Percentiles rank a stretch among this genome's conserved stretches.
phyloP scores from a whole-genome alignment of 257 asterid genomes.

The Anisodus tanguticus region DNA sequence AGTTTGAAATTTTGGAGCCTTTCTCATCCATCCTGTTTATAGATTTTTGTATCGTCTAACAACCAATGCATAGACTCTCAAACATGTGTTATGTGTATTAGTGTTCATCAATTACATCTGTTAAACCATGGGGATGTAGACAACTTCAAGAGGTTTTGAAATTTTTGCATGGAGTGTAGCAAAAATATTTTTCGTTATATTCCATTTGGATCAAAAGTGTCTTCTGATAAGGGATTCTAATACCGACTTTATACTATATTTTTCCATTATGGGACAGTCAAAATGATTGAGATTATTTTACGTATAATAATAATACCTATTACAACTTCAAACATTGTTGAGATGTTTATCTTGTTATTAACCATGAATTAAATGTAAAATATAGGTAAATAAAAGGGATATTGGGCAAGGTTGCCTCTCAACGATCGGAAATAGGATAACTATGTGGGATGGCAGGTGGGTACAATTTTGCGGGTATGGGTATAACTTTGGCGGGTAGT shows the following conservation, averaged over 20 bases:
- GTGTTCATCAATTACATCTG: neutral
- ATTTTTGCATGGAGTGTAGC: neutral
- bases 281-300: too few relatives aligned
- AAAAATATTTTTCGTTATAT: neutral
- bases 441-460: too few relatives aligned
- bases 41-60: neutral
- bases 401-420: too few relatives aligned
- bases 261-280: too few relatives aligned
- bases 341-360: too few relatives aligned
- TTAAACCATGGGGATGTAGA: neutral
- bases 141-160: neutral
- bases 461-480: too few relatives aligned
- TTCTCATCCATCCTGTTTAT: neutral
- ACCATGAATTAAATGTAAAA: too few relatives aligned
- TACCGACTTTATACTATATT: neutral
- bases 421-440: too few relatives aligned
- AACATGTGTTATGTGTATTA: constrained; percentile 8
- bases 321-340: too few relatives aligned
- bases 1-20: constrained; percentile 16
- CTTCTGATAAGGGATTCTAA: neutral
- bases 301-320: too few relatives aligned
- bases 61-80: neutral
- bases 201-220: neutral
- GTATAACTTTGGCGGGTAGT: too few relatives aligned
- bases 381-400: too few relatives aligned